Base-by-base conservation (phyloP, 331 rosid species). In the Arachis monticola region DNA sequence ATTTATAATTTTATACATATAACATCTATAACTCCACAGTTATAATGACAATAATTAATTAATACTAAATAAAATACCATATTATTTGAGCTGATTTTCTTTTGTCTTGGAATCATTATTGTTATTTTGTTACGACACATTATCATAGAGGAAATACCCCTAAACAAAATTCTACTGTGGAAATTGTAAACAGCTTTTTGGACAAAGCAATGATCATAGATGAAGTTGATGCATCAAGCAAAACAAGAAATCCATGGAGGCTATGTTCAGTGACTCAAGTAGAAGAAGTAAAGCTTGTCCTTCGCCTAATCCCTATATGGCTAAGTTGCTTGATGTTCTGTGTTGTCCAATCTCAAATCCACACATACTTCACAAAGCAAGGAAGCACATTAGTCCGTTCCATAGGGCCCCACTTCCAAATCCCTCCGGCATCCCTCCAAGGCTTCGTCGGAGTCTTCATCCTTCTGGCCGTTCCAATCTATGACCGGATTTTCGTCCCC, bases 281-380 rank as follows among this genome's bases (percentile, higher is more conserved):
- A 8, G 95, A 89, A 72, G 89, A 89, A 80, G 89, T 79, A 48
- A 89, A 87, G 78, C 81, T 80, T 0, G 87, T 87, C 2, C 56
- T 89, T 30, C 83, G 92, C 7, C 82, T 89, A 6, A 80, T 89
- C 35, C 95, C 92, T 7, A 67, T 89, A 53, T 89, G 92, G 95
- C 65, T 80, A 30, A 78, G 82, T 8, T 86, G 93, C 53, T 1
- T 86, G 22, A 80, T 84, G 80, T 84, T 79, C 81, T 74, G 11
- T 0, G 87, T 73, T 0, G 79, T 82, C 10, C 82, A 75, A 75
- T 12, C 85, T 32, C 87, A 80, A 46, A 60, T 64, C 3, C 87
- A 84, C 82, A 89, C 93, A 38, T 85, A 7, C 62, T 79, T 79
- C 73, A 83, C 64, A 45, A 89, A 87, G 46, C 91, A 89, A 83